These are phyloP conservation scores for Dactylis glomerata DNA, from an alignment of 176 grass and related monocot species.

Conservation along the genomic window DNA sequence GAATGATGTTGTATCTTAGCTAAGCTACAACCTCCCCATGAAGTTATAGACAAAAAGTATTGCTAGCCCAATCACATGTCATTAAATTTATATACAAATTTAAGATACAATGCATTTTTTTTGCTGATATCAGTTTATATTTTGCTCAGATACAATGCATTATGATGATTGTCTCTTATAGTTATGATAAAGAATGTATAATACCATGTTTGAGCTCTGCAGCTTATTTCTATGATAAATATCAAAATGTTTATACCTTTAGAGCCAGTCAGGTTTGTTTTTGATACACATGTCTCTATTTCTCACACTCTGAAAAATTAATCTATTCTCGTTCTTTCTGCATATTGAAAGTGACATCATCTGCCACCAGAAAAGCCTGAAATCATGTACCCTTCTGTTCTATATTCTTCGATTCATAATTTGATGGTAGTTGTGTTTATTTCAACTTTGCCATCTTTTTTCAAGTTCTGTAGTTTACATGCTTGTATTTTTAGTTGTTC, in stretches of 20 bases:
- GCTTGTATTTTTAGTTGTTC: background rate
- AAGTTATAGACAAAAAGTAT: no score
- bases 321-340: background rate
- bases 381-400: slow-evolving; percentile 19
- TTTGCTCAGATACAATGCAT: no score
- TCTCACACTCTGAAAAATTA: background rate
- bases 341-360: slow-evolving; percentile 50
- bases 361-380: slow-evolving; percentile 39
- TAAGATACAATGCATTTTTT: no score
- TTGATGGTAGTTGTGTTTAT: slow-evolving; percentile 14
- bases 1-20: no score
- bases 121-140: no score
- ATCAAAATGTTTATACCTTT: slow-evolving; percentile 33
- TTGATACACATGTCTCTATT: background rate
- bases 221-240: no score
- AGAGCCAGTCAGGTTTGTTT: background rate
- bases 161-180: no score
- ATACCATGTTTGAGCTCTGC: no score
- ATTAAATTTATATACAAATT: no score
- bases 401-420: slow-evolving; percentile 40
- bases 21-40: no score
- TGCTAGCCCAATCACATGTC: no score
- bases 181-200: no score
- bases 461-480: background rate
- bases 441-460: background rate